Evolutionary conservation across 2,329 filamentous ascomycete species (phyloP).

Genomic region (Cladorrhinum sp.): DNA sequence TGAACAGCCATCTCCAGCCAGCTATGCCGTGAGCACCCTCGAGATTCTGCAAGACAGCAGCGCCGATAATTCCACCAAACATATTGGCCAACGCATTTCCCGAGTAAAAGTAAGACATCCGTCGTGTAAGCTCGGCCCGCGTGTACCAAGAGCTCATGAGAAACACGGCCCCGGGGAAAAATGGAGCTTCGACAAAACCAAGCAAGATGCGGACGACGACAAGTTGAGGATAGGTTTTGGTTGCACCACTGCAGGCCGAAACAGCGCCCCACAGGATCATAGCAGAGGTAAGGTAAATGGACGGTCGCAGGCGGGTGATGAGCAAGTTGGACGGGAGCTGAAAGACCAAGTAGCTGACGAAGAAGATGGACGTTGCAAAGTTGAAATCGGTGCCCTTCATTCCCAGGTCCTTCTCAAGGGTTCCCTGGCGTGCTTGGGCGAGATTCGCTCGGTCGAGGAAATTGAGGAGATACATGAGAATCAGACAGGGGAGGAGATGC

Average conservation of each 20-base stretch:
- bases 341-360: conserved; percentile 60
- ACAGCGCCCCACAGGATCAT: conserved; percentile 44
- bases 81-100: conserved; percentile 55
- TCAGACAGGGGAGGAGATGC: conserved; percentile 50
- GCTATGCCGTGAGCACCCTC: conserved; percentile 35
- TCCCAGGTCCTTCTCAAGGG: conserved; percentile 49
- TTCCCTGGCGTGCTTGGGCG: conserved; percentile 52
- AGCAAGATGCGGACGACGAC: conserved; percentile 47
- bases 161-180: conserved; percentile 48
- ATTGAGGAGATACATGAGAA: conserved; percentile 56
- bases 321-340: conserved; percentile 59
- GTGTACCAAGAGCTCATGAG: conserved; percentile 52
- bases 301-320: conserved; percentile 41
- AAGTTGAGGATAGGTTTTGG: conserved; percentile 38
- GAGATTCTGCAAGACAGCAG: conserved; percentile 54
- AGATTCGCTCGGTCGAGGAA: conserved; percentile 54
- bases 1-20: conserved; percentile 38
- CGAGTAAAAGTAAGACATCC: conserved; percentile 54
- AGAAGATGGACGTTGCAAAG: conserved; percentile 52
- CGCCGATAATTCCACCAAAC: conserved; percentile 52
- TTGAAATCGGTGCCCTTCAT: conserved; percentile 59
- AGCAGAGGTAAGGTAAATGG: conserved; percentile 39
- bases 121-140: conserved; percentile 38
- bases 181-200: conserved; percentile 53
- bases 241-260: conserved; percentile 39